Percentiles rank a stretch among this genome's conserved stretches.
These are phyloP conservation scores for Iberis amara DNA, from an alignment of 441 rosid genomes.

Conservation along the genomic window DNA sequence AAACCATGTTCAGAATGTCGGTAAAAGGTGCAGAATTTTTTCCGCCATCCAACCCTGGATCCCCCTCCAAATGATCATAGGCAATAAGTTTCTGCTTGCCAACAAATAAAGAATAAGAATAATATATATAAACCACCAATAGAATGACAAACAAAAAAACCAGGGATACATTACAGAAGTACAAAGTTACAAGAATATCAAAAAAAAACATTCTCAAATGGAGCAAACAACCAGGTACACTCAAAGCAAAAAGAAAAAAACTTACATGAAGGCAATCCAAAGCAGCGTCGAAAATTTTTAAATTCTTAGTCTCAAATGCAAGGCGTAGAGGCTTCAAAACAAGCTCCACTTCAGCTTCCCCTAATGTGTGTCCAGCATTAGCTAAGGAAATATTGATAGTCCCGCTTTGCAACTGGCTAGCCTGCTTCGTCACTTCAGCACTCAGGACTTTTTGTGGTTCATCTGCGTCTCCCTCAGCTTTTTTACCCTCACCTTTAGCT, in stretches of 20 bases:
- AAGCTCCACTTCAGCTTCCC: conserved; percentile 79
- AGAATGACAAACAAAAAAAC: neutral
- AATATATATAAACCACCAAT: conserved; percentile 12
- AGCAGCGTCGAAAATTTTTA: conserved; percentile 84
- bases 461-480: conserved; percentile 44
- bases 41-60: conserved; percentile 94
- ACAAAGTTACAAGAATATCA: neutral
- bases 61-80: conserved; percentile 98
- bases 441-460: conserved; percentile 32
- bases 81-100: conserved; percentile 86
- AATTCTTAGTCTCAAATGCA: conserved; percentile 89
- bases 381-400: conserved; percentile 62
- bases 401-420: conserved; percentile 38
- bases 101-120: conserved; percentile 27
- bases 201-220: neutral
- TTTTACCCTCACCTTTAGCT: conserved; percentile 50
- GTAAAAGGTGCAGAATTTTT: conserved; percentile 78
- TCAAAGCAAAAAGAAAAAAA: conserved; percentile 17
- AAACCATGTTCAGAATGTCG: conserved; percentile 87
- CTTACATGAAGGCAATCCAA: conserved; percentile 99
- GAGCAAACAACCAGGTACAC: conserved; percentile 8
- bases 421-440: conserved; percentile 40
- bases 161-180: neutral
- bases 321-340: conserved; percentile 84
- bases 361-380: conserved; percentile 82